Evolutionary conservation across 1,139 yeast species (phyloP).

Genomic region (Candida anutae): DNA sequence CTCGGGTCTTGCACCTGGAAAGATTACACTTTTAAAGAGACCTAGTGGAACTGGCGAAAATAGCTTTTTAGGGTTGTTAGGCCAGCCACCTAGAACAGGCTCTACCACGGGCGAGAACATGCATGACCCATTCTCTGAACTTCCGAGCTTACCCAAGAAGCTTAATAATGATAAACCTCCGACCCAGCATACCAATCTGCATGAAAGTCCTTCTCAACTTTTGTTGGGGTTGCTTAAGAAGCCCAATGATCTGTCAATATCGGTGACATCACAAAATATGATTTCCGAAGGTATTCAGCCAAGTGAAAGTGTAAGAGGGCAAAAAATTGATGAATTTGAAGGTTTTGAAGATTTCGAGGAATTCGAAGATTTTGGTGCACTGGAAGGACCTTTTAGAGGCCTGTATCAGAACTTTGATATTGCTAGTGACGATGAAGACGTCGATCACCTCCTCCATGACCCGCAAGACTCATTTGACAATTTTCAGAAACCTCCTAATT

Average conservation of each 20-base stretch:
- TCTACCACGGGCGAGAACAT: slow-evolving; percentile 1
- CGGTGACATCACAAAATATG: not conserved
- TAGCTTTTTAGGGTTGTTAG: not conserved
- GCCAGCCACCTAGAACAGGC: slow-evolving; percentile 1
- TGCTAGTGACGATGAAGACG: slow-evolving; percentile 29
- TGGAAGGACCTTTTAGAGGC: slow-evolving; percentile 12
- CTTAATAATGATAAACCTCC: no score
- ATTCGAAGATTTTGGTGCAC: slow-evolving; percentile 28
- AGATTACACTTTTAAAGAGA: slow-evolving; percentile 27
- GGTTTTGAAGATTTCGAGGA: slow-evolving; percentile 24
- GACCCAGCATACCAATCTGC: no score
- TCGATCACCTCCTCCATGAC: slow-evolving; percentile 9
- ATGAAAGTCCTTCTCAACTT: no score
- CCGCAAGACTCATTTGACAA: slow-evolving; percentile 1
- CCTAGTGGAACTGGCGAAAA: slow-evolving; percentile 7
- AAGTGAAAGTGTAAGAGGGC: slow-evolving; percentile 2
- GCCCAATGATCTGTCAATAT: no score
- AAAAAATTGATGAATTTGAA: slow-evolving; percentile 9
- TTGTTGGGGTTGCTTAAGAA: no score
- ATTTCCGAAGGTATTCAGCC: not conserved
- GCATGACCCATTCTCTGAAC: no score
- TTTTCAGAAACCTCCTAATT: slow-evolving; percentile 3
- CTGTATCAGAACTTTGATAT: slow-evolving; percentile 20
- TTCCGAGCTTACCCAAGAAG: no score
- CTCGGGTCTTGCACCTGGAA: slow-evolving; percentile 11